A percentile compares a stretch with the other conserved stretches of the same genome.
These are phyloP conservation scores for Trichosanthes cucumerina DNA, from an alignment of 306 rosid genomes.

Conservation along the genomic window DNA sequence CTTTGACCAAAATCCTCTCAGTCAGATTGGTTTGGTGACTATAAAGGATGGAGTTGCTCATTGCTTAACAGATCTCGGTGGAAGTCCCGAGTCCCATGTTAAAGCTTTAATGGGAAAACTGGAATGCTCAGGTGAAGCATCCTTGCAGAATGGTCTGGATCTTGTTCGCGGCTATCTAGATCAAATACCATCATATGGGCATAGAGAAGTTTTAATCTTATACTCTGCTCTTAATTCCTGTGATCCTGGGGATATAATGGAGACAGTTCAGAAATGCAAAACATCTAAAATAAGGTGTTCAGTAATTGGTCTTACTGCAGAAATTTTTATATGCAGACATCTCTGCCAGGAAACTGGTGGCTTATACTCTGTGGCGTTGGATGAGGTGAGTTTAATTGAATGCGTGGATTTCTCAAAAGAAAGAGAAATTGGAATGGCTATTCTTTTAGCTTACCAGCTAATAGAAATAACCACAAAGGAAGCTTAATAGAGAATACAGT, in stretches of 20 bases:
- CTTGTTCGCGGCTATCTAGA: slow-evolving; percentile 73
- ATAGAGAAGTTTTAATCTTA: slow-evolving; percentile 75
- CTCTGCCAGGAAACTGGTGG: slow-evolving; percentile 96
- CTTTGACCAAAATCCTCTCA: slow-evolving; percentile 92
- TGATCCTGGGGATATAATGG: slow-evolving; percentile 94
- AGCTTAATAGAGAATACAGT: not conserved
- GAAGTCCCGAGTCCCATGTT: slow-evolving; percentile 92
- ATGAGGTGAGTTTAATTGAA: slow-evolving; percentile 56
- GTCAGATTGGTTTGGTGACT: slow-evolving; percentile 78
- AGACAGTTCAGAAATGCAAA: slow-evolving; percentile 86
- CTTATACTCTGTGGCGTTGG: slow-evolving; percentile 62
- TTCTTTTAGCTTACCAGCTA: not conserved
- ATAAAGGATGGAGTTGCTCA: slow-evolving; percentile 79
- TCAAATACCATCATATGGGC: slow-evolving; percentile 87
- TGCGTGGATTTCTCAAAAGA: not conserved
- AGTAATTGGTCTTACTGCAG: slow-evolving; percentile 92
- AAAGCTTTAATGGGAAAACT: slow-evolving; percentile 81
- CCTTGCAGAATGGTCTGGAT: slow-evolving; percentile 86
- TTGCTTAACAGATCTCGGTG: slow-evolving; percentile 83
- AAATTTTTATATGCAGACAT: slow-evolving; percentile 82
- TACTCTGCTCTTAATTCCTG: slow-evolving; percentile 92
- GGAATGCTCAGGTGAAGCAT: slow-evolving; percentile 91
- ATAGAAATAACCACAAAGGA: not conserved
- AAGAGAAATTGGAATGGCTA: not conserved
- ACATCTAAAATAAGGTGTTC: slow-evolving; percentile 86